These are phyloP conservation scores for Calvatia gigantea DNA, from an alignment of 768 basidiomycete species.

Conservation along the genomic window DNA sequence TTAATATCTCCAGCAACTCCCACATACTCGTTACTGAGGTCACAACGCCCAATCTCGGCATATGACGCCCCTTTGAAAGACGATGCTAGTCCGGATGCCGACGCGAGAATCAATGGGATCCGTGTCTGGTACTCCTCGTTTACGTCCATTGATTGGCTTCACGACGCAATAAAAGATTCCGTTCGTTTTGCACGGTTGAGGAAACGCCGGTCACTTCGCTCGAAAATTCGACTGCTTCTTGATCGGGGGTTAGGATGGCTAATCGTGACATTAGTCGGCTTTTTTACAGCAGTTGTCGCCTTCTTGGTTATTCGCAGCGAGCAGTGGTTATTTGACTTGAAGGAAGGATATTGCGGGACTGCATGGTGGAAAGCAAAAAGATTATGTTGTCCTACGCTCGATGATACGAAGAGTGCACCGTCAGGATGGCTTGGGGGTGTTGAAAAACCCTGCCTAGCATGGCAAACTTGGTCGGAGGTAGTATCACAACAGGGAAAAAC, in stretches of 20 bases:
- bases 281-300: slow-evolving; percentile 81
- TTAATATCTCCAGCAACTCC: slow-evolving; percentile 34
- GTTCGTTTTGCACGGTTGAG: slow-evolving; percentile 73
- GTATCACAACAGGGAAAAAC: slow-evolving; percentile 33
- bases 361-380: slow-evolving; percentile 72
- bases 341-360: slow-evolving; percentile 80
- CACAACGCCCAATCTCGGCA: slow-evolving; percentile 66
- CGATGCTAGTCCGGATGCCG: slow-evolving; percentile 43
- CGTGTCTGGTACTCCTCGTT: slow-evolving; percentile 90
- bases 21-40: slow-evolving; percentile 4
- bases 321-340: slow-evolving; percentile 86
- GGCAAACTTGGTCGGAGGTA: slow-evolving; percentile 73
- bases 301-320: slow-evolving; percentile 85
- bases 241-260: slow-evolving; percentile 88
- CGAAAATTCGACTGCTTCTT: slow-evolving; percentile 54
- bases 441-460: slow-evolving; percentile 53
- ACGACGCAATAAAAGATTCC: slow-evolving; percentile 94
- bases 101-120: slow-evolving; percentile 77
- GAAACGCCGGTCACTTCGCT: slow-evolving; percentile 64
- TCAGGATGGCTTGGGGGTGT: slow-evolving; percentile 2
- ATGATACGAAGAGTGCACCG: slow-evolving; percentile 16
- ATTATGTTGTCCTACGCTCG: slow-evolving; percentile 70
- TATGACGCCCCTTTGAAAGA: slow-evolving; percentile 59
- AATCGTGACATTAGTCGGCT: slow-evolving; percentile 84
- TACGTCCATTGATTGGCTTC: slow-evolving; percentile 93